Percentiles rank a stretch among this genome's conserved stretches.
These are phyloP conservation scores for Kandelia obovata DNA, from an alignment of 345 rosid species.

Conservation along the genomic window DNA sequence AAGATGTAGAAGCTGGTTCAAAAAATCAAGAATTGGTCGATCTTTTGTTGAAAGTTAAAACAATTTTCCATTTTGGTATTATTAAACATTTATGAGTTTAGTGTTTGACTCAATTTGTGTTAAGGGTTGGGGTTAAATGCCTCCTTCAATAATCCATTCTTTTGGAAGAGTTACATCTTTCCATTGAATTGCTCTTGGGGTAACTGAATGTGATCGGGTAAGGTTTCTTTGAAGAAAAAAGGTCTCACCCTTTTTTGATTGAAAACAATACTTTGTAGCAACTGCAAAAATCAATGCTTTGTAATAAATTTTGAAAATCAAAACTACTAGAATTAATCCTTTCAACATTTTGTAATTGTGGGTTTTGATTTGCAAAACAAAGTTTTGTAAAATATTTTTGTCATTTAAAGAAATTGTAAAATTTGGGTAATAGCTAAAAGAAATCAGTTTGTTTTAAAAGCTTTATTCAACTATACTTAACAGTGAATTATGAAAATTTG, in stretches of 20 bases:
- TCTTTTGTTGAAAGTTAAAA: no score
- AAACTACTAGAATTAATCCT: background rate
- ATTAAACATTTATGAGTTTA: rapidly evolving
- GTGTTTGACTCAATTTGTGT: no score
- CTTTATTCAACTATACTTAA: no score
- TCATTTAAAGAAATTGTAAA: background rate
- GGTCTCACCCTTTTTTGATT: background rate
- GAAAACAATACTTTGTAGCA: background rate
- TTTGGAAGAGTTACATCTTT: background rate
- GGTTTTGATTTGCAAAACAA: background rate
- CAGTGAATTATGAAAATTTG: background rate
- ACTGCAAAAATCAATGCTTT: background rate
- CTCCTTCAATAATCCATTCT: no score
- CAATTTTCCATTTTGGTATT: no score
- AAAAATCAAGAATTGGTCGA: no score
- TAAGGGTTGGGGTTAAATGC: no score
- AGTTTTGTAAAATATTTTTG: background rate
- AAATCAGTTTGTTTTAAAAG: background rate
- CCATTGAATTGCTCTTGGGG: background rate
- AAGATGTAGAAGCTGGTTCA: no score
- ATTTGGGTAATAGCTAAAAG: background rate
- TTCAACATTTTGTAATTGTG: background rate
- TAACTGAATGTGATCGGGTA: background rate
- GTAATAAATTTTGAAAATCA: background rate
- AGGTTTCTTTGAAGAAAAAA: background rate